Base-by-base conservation (phyloP, 108 stramenopile species). In the Discostella pseudostelligera region DNA sequence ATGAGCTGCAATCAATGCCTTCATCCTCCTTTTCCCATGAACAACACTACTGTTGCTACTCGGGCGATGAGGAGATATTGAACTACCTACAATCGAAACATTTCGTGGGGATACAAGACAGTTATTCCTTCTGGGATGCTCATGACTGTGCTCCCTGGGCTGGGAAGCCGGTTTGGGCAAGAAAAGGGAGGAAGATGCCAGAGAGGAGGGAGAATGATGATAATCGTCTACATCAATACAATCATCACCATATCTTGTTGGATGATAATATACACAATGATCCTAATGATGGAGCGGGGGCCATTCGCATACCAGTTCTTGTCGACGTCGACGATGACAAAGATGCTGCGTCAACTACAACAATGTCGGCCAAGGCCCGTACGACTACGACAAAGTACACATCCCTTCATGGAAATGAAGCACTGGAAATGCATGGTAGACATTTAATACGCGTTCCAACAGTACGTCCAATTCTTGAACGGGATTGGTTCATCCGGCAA, bases 251-350 rank as follows among this genome's bases (percentile, higher is more conserved):
- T 65, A 67, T 94, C 1, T 56, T 94, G 4, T 80, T 94, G 64
- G 93, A 94, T 72, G 93, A 94, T 72, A 91, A 94, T 60, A 94
- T 94, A 61, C 88, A 88, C 61, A 87, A 89, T 62, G 69, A 86
- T 55, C 70, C 67, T 0, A 40, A 71, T 16, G 87, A 94, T 72
- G 77, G 87, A 20, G 89, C 89, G 39, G 89, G 87, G 9, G 84
- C 85, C 39, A 70, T 91, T 37, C 87, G 92, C 29, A 40, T 77
- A 20, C 63, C 65, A n/a, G 20, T 64, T 11, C 19, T 35, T 1
- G 43, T 24, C 3, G 14, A 46, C 11, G 29, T 19, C 42, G 11
- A 45, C 21, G 1, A 25, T 11, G 10, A 47, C 4, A 24, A 59
- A 24, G 2, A 17, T 46, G 17, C n/a, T n/a, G 37, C 28, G 14